Percentiles rank a stretch among this genome's conserved stretches.
These are phyloP conservation scores for Fusarium staphyleae DNA, from an alignment of 2,329 filamentous ascomycete species.

Conservation along the genomic window DNA sequence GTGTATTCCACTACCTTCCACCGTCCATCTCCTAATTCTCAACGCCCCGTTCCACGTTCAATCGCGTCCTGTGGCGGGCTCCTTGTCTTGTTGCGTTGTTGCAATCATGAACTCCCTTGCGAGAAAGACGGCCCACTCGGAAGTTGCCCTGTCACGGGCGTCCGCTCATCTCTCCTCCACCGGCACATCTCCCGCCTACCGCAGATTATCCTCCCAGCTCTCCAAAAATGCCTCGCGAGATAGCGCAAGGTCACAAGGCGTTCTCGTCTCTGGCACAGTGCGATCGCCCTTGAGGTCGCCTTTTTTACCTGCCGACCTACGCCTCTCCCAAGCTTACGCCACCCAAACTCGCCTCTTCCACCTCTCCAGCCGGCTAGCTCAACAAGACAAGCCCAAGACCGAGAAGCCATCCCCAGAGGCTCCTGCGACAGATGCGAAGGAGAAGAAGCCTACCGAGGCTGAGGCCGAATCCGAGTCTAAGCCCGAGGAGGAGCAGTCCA, in stretches of 20 bases:
- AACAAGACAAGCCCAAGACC: slow-evolving; percentile 47
- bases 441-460: slow-evolving; percentile 49
- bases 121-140: slow-evolving; percentile 52
- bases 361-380: slow-evolving; percentile 40
- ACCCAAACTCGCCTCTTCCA: slow-evolving; percentile 46
- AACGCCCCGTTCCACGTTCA: slow-evolving; percentile 39
- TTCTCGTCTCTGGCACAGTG: slow-evolving; percentile 40
- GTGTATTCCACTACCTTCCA: slow-evolving; percentile 43
- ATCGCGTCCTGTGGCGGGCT: slow-evolving; percentile 41
- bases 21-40: slow-evolving; percentile 35
- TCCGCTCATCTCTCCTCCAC: slow-evolving; percentile 49
- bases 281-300: slow-evolving; percentile 54
- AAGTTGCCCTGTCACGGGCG: slow-evolving; percentile 52
- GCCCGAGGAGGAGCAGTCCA: slow-evolving; percentile 53
- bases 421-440: slow-evolving; percentile 50
- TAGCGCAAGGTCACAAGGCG: slow-evolving; percentile 40
- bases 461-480: slow-evolving; percentile 41
- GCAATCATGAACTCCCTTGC: slow-evolving; percentile 56
- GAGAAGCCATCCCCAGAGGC: slow-evolving; percentile 38
- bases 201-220: slow-evolving; percentile 54
- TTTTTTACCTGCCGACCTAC: slow-evolving; percentile 50
- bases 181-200: slow-evolving; percentile 57
- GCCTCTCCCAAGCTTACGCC: slow-evolving; percentile 44
- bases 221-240: slow-evolving; percentile 41
- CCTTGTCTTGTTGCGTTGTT: slow-evolving; percentile 34